These are phyloP conservation scores for Hymenotorrendiella dingleyae DNA, from an alignment of 2,329 filamentous ascomycete genomes.

Conservation along the genomic window DNA sequence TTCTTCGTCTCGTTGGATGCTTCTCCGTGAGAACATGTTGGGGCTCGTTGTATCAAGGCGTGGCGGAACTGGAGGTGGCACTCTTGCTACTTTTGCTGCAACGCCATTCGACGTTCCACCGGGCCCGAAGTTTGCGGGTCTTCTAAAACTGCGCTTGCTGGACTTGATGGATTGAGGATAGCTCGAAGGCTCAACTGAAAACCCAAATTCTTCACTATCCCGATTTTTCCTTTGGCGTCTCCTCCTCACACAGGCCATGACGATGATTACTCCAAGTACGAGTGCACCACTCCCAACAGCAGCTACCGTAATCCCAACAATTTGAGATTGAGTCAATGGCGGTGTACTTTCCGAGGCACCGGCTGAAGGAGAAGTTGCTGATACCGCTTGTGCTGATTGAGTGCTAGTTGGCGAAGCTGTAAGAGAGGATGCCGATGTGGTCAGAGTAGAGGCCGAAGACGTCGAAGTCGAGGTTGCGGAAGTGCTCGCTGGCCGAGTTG, in stretches of 20 bases:
- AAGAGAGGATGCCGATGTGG: no score
- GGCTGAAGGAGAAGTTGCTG: constrained; percentile 15
- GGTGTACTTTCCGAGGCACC: constrained; percentile 4
- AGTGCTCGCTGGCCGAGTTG: constrained; percentile 1
- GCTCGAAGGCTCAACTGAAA: constrained; percentile 25
- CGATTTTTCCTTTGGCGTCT: constrained; percentile 24
- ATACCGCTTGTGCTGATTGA: constrained; percentile 7
- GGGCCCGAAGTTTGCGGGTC: constrained; percentile 12
- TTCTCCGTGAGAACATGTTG: constrained; percentile 29
- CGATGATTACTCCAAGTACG: constrained; percentile 40
- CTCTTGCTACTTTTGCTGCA: constrained; percentile 20
- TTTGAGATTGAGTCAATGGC: constrained; percentile 33
- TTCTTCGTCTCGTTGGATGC: constrained; percentile 18
- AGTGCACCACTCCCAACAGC: constrained; percentile 44
- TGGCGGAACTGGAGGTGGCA: constrained; percentile 15
- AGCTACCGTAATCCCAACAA: constrained; percentile 54
- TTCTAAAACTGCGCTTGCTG: constrained; percentile 13
- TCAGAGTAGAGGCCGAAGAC: constrained; percentile 13
- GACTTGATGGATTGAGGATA: constrained; percentile 16
- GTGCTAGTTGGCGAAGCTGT: constrained; percentile 7
- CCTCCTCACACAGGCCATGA: constrained; percentile 32
- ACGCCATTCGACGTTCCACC: constrained; percentile 21
- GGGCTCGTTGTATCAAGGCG: constrained; percentile 23
- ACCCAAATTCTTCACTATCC: constrained; percentile 30
- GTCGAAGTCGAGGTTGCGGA: not conserved